phyloP scores from a whole-genome alignment of 345 rosid species.

The Litchi chinensis region DNA sequence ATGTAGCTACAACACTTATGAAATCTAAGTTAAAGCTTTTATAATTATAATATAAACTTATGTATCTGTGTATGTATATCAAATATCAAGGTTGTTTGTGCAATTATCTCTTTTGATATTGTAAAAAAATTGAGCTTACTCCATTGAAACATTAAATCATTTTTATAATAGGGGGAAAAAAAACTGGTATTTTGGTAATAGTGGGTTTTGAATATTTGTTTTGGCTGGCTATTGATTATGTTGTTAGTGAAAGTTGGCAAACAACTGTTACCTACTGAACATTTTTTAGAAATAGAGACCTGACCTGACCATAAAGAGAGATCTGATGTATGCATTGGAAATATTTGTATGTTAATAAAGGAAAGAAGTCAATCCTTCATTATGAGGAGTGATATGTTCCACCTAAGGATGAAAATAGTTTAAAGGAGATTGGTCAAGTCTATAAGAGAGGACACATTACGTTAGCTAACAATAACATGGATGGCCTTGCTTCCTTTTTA shows the following conservation, averaged over 20 bases:
- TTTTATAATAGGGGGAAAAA: too few species aligned
- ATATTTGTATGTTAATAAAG: conserved; percentile 6
- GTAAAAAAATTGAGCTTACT: too few species aligned
- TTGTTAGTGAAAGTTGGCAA: background rate
- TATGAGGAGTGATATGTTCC: background rate
- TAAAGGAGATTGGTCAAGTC: background rate
- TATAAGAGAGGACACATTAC: background rate
- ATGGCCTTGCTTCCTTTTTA: background rate
- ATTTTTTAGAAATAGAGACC: background rate
- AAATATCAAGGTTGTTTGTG: too few species aligned
- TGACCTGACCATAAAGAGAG: background rate
- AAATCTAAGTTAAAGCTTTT: too few species aligned
- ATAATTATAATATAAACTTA: too few species aligned
- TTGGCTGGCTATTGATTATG: conserved; percentile 3
- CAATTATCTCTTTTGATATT: too few species aligned
- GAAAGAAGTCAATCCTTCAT: background rate
- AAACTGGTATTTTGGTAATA: conserved; percentile 23
- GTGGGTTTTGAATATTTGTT: conserved; percentile 21
- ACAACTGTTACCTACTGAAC: background rate
- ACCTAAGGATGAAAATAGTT: background rate
- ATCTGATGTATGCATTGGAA: background rate
- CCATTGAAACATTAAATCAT: too few species aligned
- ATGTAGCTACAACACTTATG: too few species aligned
- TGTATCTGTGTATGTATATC: too few species aligned
- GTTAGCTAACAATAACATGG: background rate